A percentile compares a stretch with the other conserved stretches of the same genome.
phyloP scores from a whole-genome alignment of 345 rosid species.

The Populus ilicifolia region DNA sequence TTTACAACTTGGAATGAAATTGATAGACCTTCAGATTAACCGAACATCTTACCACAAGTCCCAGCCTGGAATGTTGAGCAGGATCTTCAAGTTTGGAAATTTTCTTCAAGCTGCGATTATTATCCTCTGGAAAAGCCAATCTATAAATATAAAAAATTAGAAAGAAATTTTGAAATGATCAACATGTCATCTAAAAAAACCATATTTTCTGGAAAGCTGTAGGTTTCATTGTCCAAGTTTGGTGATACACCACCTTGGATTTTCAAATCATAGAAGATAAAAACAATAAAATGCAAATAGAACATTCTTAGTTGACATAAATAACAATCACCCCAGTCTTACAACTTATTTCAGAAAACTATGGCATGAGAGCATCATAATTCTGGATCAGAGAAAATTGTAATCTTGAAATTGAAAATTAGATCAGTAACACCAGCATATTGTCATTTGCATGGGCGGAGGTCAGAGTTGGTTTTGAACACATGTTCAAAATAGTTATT shows the following conservation, averaged over 20 bases:
- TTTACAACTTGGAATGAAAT: not conserved
- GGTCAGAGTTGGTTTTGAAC: no score
- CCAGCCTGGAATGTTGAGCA: conserved; percentile 56
- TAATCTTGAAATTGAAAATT: no score
- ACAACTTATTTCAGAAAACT: no score
- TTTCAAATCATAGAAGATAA: not conserved
- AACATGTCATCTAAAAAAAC: not conserved
- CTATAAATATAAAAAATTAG: conserved; percentile 29
- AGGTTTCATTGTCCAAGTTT: not conserved
- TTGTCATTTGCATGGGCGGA: no score
- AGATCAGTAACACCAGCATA: no score
- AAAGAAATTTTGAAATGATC: not conserved
- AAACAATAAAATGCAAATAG: not conserved
- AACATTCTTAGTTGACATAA: no score
- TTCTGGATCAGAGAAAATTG: no score
- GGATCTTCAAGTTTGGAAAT: conserved; percentile 78
- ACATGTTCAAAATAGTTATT: no score
- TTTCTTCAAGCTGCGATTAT: conserved; percentile 66
- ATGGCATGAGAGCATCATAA: no score
- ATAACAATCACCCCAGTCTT: no score
- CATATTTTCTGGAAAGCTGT: not conserved
- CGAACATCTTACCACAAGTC: conserved; percentile 54
- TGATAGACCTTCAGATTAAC: not conserved
- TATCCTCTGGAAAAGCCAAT: conserved; percentile 78
- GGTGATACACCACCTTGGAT: not conserved